Conservation (phyloP, 371 early-diverging fungal genomes). For the Mortierella sp. region DNA sequence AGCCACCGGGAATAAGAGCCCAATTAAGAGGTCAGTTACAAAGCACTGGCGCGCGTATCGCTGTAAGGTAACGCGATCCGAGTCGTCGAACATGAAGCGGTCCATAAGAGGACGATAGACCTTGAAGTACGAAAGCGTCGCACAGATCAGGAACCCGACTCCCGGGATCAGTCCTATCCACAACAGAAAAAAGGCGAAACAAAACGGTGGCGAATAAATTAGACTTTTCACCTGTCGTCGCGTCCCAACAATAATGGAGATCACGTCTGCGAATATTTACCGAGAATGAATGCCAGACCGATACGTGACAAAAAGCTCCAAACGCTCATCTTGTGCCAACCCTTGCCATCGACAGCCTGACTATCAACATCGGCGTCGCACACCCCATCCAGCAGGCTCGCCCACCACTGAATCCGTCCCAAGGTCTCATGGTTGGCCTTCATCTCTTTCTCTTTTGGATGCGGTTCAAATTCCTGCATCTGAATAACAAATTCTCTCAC, state of each 20-base stretch:
- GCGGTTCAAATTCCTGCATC: background rate
- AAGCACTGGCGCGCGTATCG: constrained; percentile 14
- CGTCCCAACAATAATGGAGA: no score
- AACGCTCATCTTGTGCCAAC: background rate
- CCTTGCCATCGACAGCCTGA: background rate
- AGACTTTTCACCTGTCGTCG: no score
- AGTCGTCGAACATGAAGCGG: constrained; percentile 7
- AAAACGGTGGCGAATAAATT: background rate
- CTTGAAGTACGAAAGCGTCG: constrained; percentile 16
- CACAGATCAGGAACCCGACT: constrained; percentile 9
- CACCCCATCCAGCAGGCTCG: background rate
- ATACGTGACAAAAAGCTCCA: background rate
- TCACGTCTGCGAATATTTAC: background rate
- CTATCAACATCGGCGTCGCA: background rate
- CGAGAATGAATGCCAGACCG: constrained; percentile 26
- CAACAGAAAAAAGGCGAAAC: background rate
- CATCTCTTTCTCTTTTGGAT: background rate
- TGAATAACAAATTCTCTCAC: background rate
- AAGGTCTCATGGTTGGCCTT: background rate
- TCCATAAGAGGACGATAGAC: constrained; percentile 24
- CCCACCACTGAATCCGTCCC: background rate
- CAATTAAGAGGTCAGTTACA: constrained; percentile 14
- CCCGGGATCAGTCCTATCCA: constrained; percentile 26
- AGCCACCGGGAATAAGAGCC: constrained; percentile 18
- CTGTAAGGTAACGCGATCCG: constrained; percentile 6